Base-by-base conservation (phyloP, 2,329 filamentous ascomycete genomes). In the Penicillium sp. region DNA sequence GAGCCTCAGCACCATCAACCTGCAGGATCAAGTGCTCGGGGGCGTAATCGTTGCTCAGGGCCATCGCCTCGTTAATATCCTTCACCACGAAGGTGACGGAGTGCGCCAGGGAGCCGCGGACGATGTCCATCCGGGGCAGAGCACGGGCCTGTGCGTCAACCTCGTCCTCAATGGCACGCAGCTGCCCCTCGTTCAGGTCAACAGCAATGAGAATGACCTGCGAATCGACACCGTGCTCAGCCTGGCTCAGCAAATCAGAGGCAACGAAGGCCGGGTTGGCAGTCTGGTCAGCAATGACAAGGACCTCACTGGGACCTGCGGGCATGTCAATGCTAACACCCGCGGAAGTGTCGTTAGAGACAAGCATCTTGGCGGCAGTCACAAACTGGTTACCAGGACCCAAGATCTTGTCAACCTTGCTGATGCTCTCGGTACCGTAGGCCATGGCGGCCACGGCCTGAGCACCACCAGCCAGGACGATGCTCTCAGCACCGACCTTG, bases 331-430 rank as follows among this genome's bases (percentile, higher is more conserved):
- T 99, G 74, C 91, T 88, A 40, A 97, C 92, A 22, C 90, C 89
- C 12, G 94, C 94, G 57, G 92, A 95, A 43, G 94, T 97, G 72
- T 99, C 94, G 74, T 99, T 99, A 75, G 89, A 90, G 42, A 99
- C 94, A 66, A 92, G 83, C 94, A 99, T 99, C 84, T 99, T 99
- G 50, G 90, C 94, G 0, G 94, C 94, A 0, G 94, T 99, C 40
- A 99, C 94, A 70, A 97, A 99, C 75, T 97, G 94, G 77, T 99
- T 99, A 33, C 94, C 94, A 2, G 94, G 94, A 0, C 94, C 94
- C 12, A 97, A 85, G 65, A 99, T 97, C 84, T 99, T 99, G 81
- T 99, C 94, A 7, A 99, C 94, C 79, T 99, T 99, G 74, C 82
- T 90, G 49, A 99, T 86, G 65, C 87, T 93, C 75, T 97, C 89